Evolutionary conservation across 352 stramenopile species (phyloP), one percentile per base, ranked within the genome.

Genomic region (Globisporangium nagaii): DNA sequence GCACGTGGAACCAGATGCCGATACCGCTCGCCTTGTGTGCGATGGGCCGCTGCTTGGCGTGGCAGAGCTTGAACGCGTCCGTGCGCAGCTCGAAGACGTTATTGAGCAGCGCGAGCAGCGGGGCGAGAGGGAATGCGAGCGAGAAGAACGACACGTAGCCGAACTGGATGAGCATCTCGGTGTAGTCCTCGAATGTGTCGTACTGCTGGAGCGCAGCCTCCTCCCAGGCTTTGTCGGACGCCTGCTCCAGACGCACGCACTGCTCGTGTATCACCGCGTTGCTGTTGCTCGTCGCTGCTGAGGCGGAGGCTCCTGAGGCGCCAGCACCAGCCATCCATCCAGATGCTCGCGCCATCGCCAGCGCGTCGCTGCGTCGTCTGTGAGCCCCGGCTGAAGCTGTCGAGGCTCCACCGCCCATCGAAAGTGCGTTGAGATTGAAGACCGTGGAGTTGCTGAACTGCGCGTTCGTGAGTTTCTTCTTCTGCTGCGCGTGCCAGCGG

Each of bases 91-190:
- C 90, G 1, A 98, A 12, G 31, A 98, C 60, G 60, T 98, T 97
- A 66, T 98, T 98, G 39, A 96, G 49, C 4, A 98, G 66, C 36
- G 88, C 90, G 13, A 98, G 83, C 12, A 98, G 62, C 37, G 95
- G 93, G 10, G 90, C 96, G n/a, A 98, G 82, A n/a, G 95, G 93
- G 40, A 98, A 88, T 2, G 96, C 85, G 13, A 97, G 68, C 44
- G 89, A 98, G 70, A 98, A 98, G 63, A 96, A 98, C 19, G 89
- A 95, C 34, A 98, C 92, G 66, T 97, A 98, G 36, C 90, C 90
- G 63, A 98, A 98, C 64, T 98, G 92, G 52, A 98, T 93, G 39
- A 98, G 62, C 78, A 94, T 90, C 65, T 92, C 82, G 9, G 96
- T 93, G 65, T 98, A 98, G 62, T 98, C 93, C 27, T 96, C 86